Conservation (phyloP, 768 basidiomycete genomes). For the Vararia minispora region DNA sequence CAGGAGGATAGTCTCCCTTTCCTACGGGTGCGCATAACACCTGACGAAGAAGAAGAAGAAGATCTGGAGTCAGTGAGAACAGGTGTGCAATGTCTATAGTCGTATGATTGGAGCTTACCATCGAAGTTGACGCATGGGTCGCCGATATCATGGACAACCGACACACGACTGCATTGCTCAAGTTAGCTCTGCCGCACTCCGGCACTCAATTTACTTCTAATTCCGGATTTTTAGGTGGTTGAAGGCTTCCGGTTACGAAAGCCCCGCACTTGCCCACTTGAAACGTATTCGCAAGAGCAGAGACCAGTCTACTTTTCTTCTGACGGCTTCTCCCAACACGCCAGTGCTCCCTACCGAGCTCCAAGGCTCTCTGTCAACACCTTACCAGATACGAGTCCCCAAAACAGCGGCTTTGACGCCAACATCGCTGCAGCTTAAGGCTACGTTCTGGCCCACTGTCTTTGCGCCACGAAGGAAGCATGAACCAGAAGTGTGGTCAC, state of each 20-base stretch:
- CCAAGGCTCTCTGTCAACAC: constrained; percentile 26
- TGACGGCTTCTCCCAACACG: constrained; percentile 27
- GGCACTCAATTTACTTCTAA: not conserved
- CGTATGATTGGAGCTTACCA: constrained; percentile 1
- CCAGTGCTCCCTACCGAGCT: constrained; percentile 42
- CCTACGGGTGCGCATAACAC: constrained; percentile 42
- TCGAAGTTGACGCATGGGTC: constrained; percentile 56
- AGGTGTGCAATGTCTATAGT: constrained; percentile 24
- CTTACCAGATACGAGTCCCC: constrained; percentile 56
- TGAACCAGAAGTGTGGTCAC: constrained; percentile 57
- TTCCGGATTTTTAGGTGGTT: constrained; percentile 45
- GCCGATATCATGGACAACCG: constrained; percentile 59
- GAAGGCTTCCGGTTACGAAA: constrained; percentile 49
- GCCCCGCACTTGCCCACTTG: constrained; percentile 54
- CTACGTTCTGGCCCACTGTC: constrained; percentile 76
- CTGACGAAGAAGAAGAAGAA: constrained; percentile 52
- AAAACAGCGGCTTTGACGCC: constrained; percentile 53
- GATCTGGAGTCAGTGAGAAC: constrained; percentile 44
- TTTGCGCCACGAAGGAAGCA: constrained; percentile 61
- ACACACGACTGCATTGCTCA: constrained; percentile 49
- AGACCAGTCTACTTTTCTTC: constrained; percentile 40
- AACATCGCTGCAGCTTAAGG: constrained; percentile 54
- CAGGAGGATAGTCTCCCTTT: constrained; percentile 58
- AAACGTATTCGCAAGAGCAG: constrained; percentile 60
- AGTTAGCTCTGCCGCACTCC: constrained; percentile 27